These are phyloP conservation scores for Trichoderma breve DNA, from an alignment of 2,329 filamentous ascomycete species.

Conservation along the genomic window DNA sequence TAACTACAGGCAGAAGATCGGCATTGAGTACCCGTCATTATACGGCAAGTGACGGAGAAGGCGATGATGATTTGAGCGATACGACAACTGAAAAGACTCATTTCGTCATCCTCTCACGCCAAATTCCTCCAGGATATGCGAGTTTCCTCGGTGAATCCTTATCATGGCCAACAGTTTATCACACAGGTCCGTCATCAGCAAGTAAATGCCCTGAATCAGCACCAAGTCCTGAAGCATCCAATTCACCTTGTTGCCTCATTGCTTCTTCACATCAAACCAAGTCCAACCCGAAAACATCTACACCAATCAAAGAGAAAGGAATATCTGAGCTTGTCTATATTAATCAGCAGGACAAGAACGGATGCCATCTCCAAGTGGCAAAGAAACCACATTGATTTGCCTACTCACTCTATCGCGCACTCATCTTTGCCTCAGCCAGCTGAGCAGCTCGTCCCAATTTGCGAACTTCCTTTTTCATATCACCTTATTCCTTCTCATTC, in stretches of 20 bases:
- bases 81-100: not conserved
- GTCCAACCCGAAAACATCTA: not conserved
- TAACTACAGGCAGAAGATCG: not conserved
- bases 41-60: not conserved
- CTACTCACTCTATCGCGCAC: not conserved
- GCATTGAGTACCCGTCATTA: not conserved
- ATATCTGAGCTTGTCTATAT: not conserved
- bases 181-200: slow-evolving; percentile 2
- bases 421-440: not conserved
- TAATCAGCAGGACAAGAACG: not conserved
- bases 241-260: not conserved
- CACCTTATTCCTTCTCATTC: not conserved
- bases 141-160: not conserved
- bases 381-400: not conserved
- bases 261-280: not conserved
- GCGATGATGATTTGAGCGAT: not conserved
- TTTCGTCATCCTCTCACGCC: not conserved
- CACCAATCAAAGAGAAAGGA: not conserved
- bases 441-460: not conserved
- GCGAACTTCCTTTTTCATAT: not conserved
- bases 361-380: not conserved
- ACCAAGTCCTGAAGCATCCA: not conserved
- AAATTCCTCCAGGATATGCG: not conserved
- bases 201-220: not conserved
- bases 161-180: not conserved